Percentiles rank a stretch among this genome's conserved stretches.
phyloP scores from a whole-genome alignment of 371 early-diverging fungal genomes.

The Mucor circinelloides region DNA sequence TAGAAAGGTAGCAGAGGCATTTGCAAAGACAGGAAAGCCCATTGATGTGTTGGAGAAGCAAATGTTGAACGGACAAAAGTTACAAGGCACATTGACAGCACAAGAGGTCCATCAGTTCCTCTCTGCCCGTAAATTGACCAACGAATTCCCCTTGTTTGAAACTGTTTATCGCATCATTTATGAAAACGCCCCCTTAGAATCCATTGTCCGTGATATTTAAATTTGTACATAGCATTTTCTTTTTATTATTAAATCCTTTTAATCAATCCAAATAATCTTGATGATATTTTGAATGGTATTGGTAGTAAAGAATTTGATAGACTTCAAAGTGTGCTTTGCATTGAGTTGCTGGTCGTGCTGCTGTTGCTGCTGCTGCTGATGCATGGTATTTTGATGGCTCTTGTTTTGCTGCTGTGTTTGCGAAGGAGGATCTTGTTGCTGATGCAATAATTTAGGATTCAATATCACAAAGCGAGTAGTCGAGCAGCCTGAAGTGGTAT shows the following conservation, averaged over 20 bases:
- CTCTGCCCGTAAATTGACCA: slow-evolving; percentile 55
- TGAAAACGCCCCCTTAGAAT: slow-evolving; percentile 52
- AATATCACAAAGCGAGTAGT: not conserved
- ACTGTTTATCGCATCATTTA: slow-evolving; percentile 91
- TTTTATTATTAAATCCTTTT: not conserved
- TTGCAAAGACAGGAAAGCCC: slow-evolving; percentile 85
- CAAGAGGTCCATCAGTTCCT: slow-evolving; percentile 88
- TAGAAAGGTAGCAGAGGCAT: slow-evolving; percentile 91
- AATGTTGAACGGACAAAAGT: slow-evolving; percentile 95
- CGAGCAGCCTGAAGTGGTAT: not conserved
- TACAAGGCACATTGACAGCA: slow-evolving; percentile 96
- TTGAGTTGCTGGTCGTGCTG: not conserved
- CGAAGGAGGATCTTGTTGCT: not conserved
- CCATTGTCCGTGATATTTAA: slow-evolving; percentile 34
- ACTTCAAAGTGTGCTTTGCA: not conserved
- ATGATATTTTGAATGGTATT: slow-evolving; percentile 1
- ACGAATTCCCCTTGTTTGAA: slow-evolving; percentile 88
- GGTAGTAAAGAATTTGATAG: not conserved
- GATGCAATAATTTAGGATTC: not conserved
- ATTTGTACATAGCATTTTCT: not conserved
- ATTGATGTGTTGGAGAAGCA: slow-evolving; percentile 90
- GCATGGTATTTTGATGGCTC: not conserved
- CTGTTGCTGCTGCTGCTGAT: not conserved
- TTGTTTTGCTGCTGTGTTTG: not conserved
- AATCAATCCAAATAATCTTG: slow-evolving; percentile 6